Conservation (phyloP, 495 filamentous ascomycete genomes). For the Xylaria curta region DNA sequence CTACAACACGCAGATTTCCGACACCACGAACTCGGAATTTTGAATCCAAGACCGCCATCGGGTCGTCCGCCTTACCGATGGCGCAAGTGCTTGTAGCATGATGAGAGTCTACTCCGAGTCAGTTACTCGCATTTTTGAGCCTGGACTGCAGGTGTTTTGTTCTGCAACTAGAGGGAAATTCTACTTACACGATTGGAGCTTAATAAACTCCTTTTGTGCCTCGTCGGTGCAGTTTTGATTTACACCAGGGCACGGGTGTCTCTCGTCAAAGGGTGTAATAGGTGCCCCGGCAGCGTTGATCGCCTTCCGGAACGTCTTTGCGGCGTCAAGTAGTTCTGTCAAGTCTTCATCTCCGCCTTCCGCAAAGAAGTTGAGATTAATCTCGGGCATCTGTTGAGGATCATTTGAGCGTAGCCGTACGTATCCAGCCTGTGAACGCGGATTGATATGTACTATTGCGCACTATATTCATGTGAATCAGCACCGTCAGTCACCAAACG, state of each 20-base stretch:
- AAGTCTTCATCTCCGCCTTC: constrained; percentile 46
- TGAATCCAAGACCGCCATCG: constrained; percentile 57
- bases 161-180: not conserved
- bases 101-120: constrained; percentile 44
- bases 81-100: constrained; percentile 56
- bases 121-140: not conserved
- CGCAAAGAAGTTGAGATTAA: constrained; percentile 64
- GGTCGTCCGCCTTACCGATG: constrained; percentile 57
- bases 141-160: not conserved
- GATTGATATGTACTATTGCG: constrained; percentile 55
- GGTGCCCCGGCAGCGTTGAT: constrained; percentile 42
- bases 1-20: constrained; percentile 58
- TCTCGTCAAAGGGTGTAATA: constrained; percentile 47
- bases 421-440: constrained; percentile 58
- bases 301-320: constrained; percentile 54
- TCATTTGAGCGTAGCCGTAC: constrained; percentile 56
- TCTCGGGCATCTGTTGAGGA: constrained; percentile 60
- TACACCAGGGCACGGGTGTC: constrained; percentile 50
- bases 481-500: not conserved
- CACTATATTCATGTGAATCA: constrained; percentile 29
- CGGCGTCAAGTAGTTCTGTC: constrained; percentile 58
- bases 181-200: constrained; percentile 48
- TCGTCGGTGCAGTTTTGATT: constrained; percentile 47
- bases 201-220: constrained; percentile 51
- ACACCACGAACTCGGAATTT: constrained; percentile 59